Base-by-base conservation (phyloP, 2,329 filamentous ascomycete species). In the Arthrocladium fulminans region DNA sequence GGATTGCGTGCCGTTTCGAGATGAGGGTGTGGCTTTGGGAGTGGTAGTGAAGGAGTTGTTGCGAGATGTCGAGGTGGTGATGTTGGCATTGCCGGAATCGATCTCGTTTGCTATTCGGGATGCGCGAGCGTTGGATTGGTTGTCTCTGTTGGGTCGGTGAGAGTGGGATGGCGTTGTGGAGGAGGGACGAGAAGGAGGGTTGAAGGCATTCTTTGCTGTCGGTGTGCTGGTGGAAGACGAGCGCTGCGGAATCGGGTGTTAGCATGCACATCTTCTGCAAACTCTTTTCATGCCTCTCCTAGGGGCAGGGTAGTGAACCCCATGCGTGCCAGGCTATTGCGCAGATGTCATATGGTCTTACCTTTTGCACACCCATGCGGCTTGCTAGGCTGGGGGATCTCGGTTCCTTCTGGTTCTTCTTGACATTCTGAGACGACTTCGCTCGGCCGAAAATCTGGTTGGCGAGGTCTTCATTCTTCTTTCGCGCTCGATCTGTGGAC, bases 371-470 rank as follows among this genome's bases (percentile, higher is more conserved):
- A 40, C 77, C 76, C 49, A 79, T 74, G 63, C 78, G 70, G 63
- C 79, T 81, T 44, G 79, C 75, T 24, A 82, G 68, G 44, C 67
- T 73, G 2, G 65, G 68, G 53, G 61, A 63, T 60, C 59, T 68
- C 61, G 51, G 64, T 65, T 54, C 63, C 63, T 52, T 58, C 68
- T 48, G 54, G 60, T 29, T 63, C 57, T 44, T 67, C 9, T 74
- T 68, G 4, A 67, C 67, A 57, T 67, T 30, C 17, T 42, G 74
- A 10, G 69, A 61, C 54, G 73, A 69, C 56, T 76, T 70, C 51
- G 71, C 73, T 54, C 67, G 70, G 37, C 76, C 76, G 24, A 83
- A 71, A 35, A 83, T 75, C 59, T 79, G 67, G 54, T 76, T 75
- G 40, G 79, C 78, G 3, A 81, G 70, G 1, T 67, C 65, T 59